Conservation (phyloP, 305 asterid genomes). For the Rubia tinctorum region DNA sequence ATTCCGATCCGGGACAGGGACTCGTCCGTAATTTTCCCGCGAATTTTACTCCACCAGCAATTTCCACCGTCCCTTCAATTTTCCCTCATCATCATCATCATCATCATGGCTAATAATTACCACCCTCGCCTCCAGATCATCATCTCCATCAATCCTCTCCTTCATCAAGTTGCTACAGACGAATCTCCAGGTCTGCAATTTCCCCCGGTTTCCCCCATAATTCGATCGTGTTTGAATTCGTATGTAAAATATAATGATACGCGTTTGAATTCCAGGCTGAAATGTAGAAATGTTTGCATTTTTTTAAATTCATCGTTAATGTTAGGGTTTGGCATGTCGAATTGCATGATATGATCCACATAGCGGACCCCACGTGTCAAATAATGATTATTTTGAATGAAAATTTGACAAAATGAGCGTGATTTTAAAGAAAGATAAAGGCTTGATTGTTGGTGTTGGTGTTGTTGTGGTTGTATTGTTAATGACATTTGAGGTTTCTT, state of each 20-base stretch:
- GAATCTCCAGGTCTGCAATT: conserved; percentile 23
- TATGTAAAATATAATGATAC: neutral
- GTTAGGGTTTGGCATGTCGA: conserved; percentile 10
- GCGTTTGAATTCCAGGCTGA: neutral
- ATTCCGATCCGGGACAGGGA: conserved; percentile 18
- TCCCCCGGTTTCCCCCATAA: neutral
- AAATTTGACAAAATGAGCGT: neutral
- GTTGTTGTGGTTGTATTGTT: conserved; percentile 1
- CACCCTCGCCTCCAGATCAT: conserved; percentile 20
- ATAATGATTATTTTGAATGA: neutral
- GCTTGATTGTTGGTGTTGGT: neutral
- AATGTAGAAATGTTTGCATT: neutral
- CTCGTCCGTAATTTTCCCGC: conserved; percentile 22
- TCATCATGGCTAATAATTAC: conserved; percentile 7
- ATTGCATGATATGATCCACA: neutral
- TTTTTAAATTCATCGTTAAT: neutral
- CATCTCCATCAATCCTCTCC: conserved; percentile 8
- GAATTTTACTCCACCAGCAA: conserved; percentile 4
- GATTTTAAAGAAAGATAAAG: neutral
- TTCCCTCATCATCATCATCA: conserved; percentile 14
- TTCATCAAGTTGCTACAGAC: conserved; percentile 14
- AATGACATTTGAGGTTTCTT: conserved; percentile 3
- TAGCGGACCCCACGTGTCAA: neutral
- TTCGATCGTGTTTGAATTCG: neutral
- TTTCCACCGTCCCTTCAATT: conserved; percentile 7